Percentiles rank a stretch among this genome's conserved stretches.
These are phyloP conservation scores for Ceratocystis smalleyi DNA, from an alignment of 2,329 filamentous ascomycete genomes.

Conservation along the genomic window DNA sequence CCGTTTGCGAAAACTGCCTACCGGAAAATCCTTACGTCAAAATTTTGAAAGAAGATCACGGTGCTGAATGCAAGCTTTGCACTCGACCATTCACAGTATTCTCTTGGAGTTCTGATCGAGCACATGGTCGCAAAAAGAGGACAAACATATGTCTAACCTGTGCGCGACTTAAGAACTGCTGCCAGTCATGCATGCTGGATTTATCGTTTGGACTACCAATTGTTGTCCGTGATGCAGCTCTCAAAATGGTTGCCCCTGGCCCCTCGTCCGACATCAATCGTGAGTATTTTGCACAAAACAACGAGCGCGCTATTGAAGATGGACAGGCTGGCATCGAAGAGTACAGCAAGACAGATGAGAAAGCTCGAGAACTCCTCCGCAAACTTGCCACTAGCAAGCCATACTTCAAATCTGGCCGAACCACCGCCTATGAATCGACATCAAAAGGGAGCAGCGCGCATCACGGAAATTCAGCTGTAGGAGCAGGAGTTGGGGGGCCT, in stretches of 20 bases:
- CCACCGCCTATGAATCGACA: conserved; percentile 45
- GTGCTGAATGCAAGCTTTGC: conserved; percentile 74
- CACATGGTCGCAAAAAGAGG: conserved; percentile 70
- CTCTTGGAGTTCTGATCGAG: conserved; percentile 83
- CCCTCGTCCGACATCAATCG: conserved; percentile 85
- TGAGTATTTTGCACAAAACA: conserved; percentile 95
- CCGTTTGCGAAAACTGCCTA: conserved; percentile 80
- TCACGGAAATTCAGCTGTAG: conserved; percentile 34
- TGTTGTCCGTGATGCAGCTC: conserved; percentile 81
- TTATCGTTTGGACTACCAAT: conserved; percentile 90
- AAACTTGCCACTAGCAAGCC: conserved; percentile 82
- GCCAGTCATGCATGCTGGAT: conserved; percentile 97
- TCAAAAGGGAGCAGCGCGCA: conserved; percentile 21
- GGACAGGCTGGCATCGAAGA: conserved; percentile 72
- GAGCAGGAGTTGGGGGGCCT: conserved; percentile 44
- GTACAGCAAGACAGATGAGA: conserved; percentile 95
- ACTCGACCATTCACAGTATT: conserved; percentile 94
- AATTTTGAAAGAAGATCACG: conserved; percentile 96
- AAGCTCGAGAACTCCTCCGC: conserved; percentile 74
- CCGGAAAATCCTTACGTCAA: conserved; percentile 96
- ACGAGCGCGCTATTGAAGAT: conserved; percentile 89
- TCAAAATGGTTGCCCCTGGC: conserved; percentile 94
- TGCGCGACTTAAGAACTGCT: conserved; percentile 95
- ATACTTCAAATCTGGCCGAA: conserved; percentile 78
- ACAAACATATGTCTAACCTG: conserved; percentile 95